phyloP scores from a whole-genome alignment of 192 early-diverging fungal genomes.

The Oehlia diaphana region DNA sequence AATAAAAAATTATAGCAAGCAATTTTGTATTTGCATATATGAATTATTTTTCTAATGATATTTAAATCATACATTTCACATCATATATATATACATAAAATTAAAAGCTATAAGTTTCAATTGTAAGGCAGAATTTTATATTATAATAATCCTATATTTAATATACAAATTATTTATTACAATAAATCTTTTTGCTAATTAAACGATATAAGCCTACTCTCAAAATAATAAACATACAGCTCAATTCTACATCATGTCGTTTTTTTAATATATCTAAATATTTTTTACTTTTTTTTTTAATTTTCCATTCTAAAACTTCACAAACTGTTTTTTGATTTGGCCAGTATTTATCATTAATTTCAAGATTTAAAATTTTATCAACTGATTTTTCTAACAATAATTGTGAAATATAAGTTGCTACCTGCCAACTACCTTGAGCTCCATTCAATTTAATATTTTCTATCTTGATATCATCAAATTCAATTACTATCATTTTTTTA shows the following conservation, averaged over 20 bases:
- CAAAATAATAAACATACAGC: slow-evolving; percentile 12
- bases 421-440: not conserved
- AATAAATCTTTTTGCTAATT: not conserved
- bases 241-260: not conserved
- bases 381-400: slow-evolving; percentile 6
- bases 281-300: not conserved
- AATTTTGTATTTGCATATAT: no score
- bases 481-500: not conserved
- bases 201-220: not conserved
- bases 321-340: slow-evolving; percentile 1
- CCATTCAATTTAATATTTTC: not conserved
- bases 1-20: no score
- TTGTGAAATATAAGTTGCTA: not conserved
- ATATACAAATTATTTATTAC: no score
- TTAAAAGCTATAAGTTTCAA: no score
- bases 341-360: not conserved
- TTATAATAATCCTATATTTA: no score
- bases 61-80: no score
- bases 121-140: no score
- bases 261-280: not conserved
- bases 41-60: no score
- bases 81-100: no score
- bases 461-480: not conserved
- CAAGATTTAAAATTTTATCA: slow-evolving; percentile 6
- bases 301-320: not conserved